Evolutionary conservation across 441 rosid species (phyloP).

Genomic region (Croton setiger): DNA sequence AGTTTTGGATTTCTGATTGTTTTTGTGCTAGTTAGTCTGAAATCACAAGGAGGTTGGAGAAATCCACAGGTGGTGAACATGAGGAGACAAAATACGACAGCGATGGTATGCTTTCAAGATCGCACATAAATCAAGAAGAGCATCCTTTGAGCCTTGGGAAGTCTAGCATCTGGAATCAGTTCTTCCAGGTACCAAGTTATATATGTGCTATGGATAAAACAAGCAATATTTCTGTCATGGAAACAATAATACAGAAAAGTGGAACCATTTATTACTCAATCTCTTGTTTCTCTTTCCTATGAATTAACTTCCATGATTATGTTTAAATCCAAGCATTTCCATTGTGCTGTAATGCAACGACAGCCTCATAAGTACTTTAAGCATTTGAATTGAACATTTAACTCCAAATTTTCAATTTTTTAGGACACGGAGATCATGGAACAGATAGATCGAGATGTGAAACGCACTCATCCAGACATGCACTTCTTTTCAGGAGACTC

Average conservation of each 20-base stretch:
- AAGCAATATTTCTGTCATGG: not conserved
- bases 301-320: not conserved
- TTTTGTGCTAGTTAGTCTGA: conserved; percentile 93
- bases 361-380: not conserved
- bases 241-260: not conserved
- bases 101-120: conserved; percentile 74
- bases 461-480: conserved; percentile 95
- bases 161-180: conserved; percentile 87
- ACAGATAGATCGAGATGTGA: conserved; percentile 94
- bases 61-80: conserved; percentile 42
- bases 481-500: conserved; percentile 89
- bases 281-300: conserved; percentile 1
- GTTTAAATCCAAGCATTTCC: not conserved
- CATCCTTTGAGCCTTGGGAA: conserved; percentile 95
- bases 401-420: conserved; percentile 19
- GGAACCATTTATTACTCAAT: not conserved
- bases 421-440: conserved; percentile 91
- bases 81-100: conserved; percentile 52
- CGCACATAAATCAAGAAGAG: conserved; percentile 74
- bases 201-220: conserved; percentile 8
- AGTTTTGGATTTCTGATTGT: conserved; percentile 49
- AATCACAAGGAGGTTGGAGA: conserved; percentile 88
- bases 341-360: not conserved
- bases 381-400: conserved; percentile 6
- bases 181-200: conserved; percentile 70